phyloP scores from a whole-genome alignment of 768 basidiomycete genomes.

The Phanerochaete sordida region DNA sequence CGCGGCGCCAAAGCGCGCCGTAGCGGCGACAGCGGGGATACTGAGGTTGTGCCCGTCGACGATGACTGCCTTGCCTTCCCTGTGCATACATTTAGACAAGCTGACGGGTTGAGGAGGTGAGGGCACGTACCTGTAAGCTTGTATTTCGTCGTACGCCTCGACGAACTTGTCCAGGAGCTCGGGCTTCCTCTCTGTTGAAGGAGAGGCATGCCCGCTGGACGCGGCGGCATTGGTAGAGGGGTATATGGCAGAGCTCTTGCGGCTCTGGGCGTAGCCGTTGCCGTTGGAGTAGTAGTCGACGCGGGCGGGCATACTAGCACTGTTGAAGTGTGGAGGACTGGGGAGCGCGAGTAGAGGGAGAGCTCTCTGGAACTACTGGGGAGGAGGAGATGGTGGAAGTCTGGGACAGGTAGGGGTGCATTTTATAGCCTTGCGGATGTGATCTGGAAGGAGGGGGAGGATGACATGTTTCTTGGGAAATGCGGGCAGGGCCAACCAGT shows the following conservation, averaged over 20 bases:
- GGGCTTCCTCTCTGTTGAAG: conserved; percentile 7
- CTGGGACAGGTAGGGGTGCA: neutral
- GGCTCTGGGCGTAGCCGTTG: conserved; percentile 6
- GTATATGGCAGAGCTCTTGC: conserved; percentile 2
- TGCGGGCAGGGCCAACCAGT: neutral
- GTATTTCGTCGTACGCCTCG: conserved; percentile 56
- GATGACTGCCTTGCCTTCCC: conserved; percentile 57
- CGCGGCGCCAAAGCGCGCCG: conserved; percentile 57
- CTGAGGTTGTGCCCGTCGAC: conserved; percentile 72
- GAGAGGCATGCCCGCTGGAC: conserved; percentile 2
- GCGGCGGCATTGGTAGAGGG: neutral
- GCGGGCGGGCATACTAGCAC: conserved; percentile 9
- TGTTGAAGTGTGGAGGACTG: neutral
- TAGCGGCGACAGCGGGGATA: conserved; percentile 74
- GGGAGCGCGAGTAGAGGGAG: neutral
- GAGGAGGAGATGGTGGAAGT: neutral
- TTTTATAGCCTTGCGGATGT: conserved; percentile 1
- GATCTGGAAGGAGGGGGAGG: neutral
- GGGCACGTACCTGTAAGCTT: conserved; percentile 53
- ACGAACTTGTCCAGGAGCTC: conserved; percentile 55
- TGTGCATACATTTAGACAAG: conserved; percentile 21
- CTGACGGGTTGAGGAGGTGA: neutral
- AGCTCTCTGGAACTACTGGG: neutral
- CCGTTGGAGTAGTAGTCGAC: conserved; percentile 1
- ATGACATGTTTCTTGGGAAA: neutral